Conservation (phyloP, 2,329 filamentous ascomycete species). For the Cordyceps fumosorosea region DNA sequence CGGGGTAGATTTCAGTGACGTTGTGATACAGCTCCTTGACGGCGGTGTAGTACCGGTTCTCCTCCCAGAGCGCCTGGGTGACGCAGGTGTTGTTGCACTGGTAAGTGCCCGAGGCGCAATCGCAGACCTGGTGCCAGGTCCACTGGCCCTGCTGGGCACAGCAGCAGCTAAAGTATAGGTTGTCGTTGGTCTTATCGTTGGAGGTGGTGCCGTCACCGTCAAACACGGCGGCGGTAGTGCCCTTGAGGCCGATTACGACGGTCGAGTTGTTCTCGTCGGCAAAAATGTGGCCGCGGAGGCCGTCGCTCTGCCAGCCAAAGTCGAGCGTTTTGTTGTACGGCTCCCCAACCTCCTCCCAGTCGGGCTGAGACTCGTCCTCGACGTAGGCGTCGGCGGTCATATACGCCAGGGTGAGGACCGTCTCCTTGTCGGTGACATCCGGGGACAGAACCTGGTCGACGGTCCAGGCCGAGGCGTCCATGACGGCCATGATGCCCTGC, state of each 20-base stretch:
- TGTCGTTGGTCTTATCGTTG: constrained; percentile 97
- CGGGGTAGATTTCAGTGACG: constrained; percentile 80
- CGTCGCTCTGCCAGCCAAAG: constrained; percentile 90
- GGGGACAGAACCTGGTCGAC: constrained; percentile 72
- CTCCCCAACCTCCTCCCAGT: constrained; percentile 76
- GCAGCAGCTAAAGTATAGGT: constrained; percentile 96
- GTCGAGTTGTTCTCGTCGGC: constrained; percentile 80
- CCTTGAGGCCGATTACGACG: constrained; percentile 87
- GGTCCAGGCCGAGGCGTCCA: constrained; percentile 74
- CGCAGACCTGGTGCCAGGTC: constrained; percentile 86
- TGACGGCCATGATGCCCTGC: constrained; percentile 54
- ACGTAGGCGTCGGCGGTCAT: constrained; percentile 92
- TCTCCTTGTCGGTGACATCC: constrained; percentile 78
- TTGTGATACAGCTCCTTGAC: constrained; percentile 87
- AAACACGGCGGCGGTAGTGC: constrained; percentile 83
- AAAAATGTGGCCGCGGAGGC: constrained; percentile 86
- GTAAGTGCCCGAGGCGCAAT: constrained; percentile 82
- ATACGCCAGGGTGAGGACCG: constrained; percentile 73
- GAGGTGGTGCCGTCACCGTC: constrained; percentile 96
- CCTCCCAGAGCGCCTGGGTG: constrained; percentile 62
- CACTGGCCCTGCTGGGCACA: constrained; percentile 89
- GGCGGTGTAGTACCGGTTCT: constrained; percentile 88
- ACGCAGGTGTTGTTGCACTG: constrained; percentile 92
- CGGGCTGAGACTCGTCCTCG: constrained; percentile 58
- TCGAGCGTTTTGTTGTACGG: constrained; percentile 80